Evolutionary conservation across 208 protist species (phyloP).

Genomic region (Trichomonas tenax): DNA sequence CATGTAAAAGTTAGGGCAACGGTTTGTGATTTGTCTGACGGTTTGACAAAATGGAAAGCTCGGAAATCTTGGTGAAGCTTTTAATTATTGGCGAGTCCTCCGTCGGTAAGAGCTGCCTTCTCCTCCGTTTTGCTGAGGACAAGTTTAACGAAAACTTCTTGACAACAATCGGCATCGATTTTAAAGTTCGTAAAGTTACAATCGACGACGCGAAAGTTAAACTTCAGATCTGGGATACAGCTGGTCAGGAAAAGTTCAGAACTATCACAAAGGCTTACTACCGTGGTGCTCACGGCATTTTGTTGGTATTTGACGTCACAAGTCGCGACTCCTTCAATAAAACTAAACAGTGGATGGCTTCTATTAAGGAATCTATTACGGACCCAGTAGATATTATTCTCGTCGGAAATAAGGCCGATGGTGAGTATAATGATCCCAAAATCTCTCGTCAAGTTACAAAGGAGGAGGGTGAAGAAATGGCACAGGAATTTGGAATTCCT

Average conservation of each 20-base stretch:
- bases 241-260: constrained; percentile 73
- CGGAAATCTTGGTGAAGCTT: constrained; percentile 50
- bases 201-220: constrained; percentile 36
- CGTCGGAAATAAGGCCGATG: constrained; percentile 92
- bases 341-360: constrained; percentile 62
- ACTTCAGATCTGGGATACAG: constrained; percentile 41
- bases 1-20: neutral
- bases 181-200: constrained; percentile 47
- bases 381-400: constrained; percentile 94
- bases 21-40: neutral
- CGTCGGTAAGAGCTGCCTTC: constrained; percentile 94
- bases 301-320: constrained; percentile 64
- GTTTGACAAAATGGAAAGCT: neutral
- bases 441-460: neutral
- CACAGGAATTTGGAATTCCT: neutral
- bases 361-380: constrained; percentile 88
- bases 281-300: constrained; percentile 87
- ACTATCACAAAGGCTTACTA: constrained; percentile 72
- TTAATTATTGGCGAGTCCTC: constrained; percentile 79
- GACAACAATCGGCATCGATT: constrained; percentile 88
- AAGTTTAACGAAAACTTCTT: constrained; percentile 98
- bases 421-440: neutral
- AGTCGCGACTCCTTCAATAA: constrained; percentile 46
- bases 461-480: neutral
- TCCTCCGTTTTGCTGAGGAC: constrained; percentile 95